Percentiles rank a stretch among this genome's conserved stretches.
Evolutionary conservation across 257 asterid genomes (phyloP).

Genomic region (Solanum appendiculatum): DNA sequence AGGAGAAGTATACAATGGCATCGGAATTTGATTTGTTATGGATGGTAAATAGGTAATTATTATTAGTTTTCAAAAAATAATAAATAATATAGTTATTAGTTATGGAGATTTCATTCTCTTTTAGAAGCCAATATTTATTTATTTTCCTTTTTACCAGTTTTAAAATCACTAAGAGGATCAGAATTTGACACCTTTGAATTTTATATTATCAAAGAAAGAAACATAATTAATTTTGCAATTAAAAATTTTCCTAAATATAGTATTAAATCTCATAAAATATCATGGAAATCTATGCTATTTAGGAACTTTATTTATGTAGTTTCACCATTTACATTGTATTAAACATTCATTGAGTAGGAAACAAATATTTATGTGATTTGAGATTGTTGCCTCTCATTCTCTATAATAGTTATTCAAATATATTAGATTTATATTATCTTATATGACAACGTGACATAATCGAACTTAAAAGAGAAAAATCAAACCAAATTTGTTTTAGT

Average conservation of each 20-base stretch:
- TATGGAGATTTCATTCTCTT: background rate
- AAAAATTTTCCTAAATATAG: background rate
- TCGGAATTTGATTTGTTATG: too few species aligned
- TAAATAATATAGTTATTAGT: background rate
- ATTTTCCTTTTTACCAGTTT: background rate
- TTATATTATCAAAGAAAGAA: background rate
- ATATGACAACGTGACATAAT: too few species aligned
- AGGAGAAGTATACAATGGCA: background rate
- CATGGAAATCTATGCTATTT: background rate
- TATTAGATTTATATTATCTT: too few species aligned
- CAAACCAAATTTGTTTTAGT: too few species aligned
- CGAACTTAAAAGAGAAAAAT: too few species aligned
- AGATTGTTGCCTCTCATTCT: too few species aligned
- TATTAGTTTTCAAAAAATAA: too few species aligned
- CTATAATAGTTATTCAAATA: too few species aligned
- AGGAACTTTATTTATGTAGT: background rate
- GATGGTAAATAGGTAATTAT: too few species aligned
- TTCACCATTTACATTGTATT: background rate
- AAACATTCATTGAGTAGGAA: too few species aligned
- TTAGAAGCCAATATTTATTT: background rate
- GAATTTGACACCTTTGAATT: background rate
- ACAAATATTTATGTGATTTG: too few species aligned
- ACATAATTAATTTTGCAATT: background rate
- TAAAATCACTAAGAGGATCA: background rate
- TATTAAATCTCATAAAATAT: background rate